These are phyloP conservation scores for Trichosporon inkin DNA, from an alignment of 1,284 basidiomycete species.

Conservation along the genomic window DNA sequence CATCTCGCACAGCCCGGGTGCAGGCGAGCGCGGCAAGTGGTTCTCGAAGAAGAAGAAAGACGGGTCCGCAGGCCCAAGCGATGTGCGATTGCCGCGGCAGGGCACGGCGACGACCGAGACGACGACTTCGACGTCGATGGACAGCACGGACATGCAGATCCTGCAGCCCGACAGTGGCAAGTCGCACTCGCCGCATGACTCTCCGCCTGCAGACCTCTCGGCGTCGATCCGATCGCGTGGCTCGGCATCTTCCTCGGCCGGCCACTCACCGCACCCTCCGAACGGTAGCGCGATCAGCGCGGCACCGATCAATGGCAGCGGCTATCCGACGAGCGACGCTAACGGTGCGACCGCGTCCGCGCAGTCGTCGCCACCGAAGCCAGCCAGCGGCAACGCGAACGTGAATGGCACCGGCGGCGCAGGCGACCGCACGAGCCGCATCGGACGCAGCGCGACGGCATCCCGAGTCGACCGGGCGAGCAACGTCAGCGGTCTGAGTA, in stretches of 20 bases:
- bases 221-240: background rate
- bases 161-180: background rate
- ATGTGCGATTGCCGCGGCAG: constrained; percentile 5
- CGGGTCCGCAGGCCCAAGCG: constrained; percentile 2
- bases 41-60: constrained; percentile 17
- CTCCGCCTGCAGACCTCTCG: background rate
- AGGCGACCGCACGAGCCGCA: background rate
- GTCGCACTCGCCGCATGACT: background rate
- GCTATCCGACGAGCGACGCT: background rate
- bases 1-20: background rate
- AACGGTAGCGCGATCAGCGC: background rate
- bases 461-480: background rate
- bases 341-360: background rate
- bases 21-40: constrained; percentile 13
- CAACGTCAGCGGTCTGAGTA: background rate
- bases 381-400: background rate
- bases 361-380: background rate
- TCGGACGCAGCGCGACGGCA: constrained; percentile 4
- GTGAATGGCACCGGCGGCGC: background rate
- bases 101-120: constrained; percentile 15
- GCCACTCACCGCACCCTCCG: background rate
- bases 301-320: background rate
- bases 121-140: constrained; percentile 3
- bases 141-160: background rate
- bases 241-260: background rate